A percentile compares a stretch with the other conserved stretches of the same genome.
Evolutionary conservation across 257 asterid genomes (phyloP).

Genomic region (Nemophila menziesii): DNA sequence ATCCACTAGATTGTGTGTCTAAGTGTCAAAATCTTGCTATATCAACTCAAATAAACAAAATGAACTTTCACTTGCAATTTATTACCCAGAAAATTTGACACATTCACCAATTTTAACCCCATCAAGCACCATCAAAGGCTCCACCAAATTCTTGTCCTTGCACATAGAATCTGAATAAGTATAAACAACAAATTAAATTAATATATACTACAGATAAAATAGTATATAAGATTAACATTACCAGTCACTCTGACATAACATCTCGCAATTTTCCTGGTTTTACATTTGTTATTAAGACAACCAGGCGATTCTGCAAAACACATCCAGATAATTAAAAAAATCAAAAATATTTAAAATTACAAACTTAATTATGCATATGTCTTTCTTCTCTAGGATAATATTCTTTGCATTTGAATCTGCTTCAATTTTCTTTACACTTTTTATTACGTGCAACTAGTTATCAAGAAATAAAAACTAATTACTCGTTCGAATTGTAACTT

Average conservation of each 20-base stretch:
- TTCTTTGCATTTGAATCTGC: conserved; percentile 39
- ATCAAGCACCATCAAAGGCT: conserved; percentile 71
- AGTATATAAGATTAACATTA: conserved; percentile 24
- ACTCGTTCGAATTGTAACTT: too few relatives aligned
- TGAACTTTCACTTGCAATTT: conserved; percentile 2
- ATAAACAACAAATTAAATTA: too few relatives aligned
- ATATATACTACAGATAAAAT: too few relatives aligned
- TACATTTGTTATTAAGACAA: conserved; percentile 80
- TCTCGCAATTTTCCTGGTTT: conserved; percentile 89
- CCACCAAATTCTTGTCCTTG: conserved; percentile 71
- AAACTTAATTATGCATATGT: conserved; percentile 5
- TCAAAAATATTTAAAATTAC: conserved; percentile 11
- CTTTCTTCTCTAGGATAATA: conserved; percentile 36
- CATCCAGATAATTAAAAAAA: conserved; percentile 9
- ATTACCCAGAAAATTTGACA: conserved; percentile 63
- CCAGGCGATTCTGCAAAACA: conserved; percentile 57
- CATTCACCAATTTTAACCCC: conserved; percentile 77
- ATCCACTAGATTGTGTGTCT: not conserved
- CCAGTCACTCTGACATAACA: conserved; percentile 91
- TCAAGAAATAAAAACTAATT: too few relatives aligned
- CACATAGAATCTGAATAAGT: conserved; percentile 65
- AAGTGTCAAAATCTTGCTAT: too few relatives aligned
- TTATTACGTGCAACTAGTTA: conserved; percentile 21
- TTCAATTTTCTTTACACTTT: conserved; percentile 40
- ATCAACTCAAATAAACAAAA: too few relatives aligned